phyloP scores from a whole-genome alignment of 129 eudicot genomes.

The Dittrichia graveolens region DNA sequence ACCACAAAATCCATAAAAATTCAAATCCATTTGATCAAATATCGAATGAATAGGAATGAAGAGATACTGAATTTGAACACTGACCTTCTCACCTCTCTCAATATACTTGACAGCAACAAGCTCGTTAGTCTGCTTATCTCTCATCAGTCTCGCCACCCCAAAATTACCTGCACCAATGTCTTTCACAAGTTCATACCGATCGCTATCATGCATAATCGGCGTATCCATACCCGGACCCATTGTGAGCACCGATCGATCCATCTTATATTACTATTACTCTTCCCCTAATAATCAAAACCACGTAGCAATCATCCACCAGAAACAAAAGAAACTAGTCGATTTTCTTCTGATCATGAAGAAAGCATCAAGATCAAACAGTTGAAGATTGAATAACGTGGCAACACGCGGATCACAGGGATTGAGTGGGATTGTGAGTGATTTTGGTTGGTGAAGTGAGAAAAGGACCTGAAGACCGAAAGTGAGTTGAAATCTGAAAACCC shows the following conservation, averaged over 20 bases:
- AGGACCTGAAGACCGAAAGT: constrained; percentile 2
- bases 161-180: constrained; percentile 68
- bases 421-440: constrained; percentile 7
- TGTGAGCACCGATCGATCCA: constrained; percentile 40
- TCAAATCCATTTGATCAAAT: not conserved
- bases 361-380: constrained; percentile 15
- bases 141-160: constrained; percentile 71
- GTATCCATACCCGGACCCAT: constrained; percentile 58
- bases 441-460: constrained; percentile 28
- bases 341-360: constrained; percentile 21
- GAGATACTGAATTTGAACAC: constrained; percentile 15
- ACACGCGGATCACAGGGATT: constrained; percentile 32
- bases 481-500: constrained; percentile 16
- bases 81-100: constrained; percentile 86
- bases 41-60: not conserved
- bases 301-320: constrained; percentile 6
- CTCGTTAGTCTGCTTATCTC: constrained; percentile 61
- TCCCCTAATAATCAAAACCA: not conserved
- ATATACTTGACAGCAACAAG: constrained; percentile 86
- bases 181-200: constrained; percentile 63
- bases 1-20: not conserved
- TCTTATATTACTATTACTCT: not conserved
- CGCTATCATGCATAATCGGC: constrained; percentile 76
- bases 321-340: not conserved
- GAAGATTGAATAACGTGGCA: constrained; percentile 33